A percentile compares a stretch with the other conserved stretches of the same genome.
Evolutionary conservation across 768 basidiomycete genomes (phyloP).

Genomic region (Lentinula raphanica): DNA sequence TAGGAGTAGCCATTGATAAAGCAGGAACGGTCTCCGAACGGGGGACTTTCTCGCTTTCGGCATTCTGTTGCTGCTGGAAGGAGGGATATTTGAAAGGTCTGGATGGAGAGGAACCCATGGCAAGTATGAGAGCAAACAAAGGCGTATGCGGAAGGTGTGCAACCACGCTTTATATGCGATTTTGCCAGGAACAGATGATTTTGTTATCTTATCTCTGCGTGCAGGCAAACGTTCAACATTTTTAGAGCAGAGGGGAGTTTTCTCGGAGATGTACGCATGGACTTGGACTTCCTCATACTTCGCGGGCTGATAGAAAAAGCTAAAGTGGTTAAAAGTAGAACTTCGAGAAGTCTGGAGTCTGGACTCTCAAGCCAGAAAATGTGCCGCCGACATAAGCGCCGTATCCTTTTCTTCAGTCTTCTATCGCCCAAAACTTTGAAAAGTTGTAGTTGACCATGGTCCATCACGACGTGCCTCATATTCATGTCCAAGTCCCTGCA

Average conservation of each 20-base stretch:
- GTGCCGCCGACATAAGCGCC: background rate
- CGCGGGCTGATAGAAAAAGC: no score
- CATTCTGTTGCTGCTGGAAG: background rate
- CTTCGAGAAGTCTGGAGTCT: no score
- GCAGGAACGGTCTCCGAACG: slow-evolving; percentile 19
- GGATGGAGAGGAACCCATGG: slow-evolving; percentile 4
- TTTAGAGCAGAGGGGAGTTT: background rate
- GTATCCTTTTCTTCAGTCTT: background rate
- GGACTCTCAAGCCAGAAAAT: background rate
- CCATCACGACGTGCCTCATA: slow-evolving; percentile 7
- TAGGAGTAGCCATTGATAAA: slow-evolving; percentile 29
- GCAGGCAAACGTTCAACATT: background rate
- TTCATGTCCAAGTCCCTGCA: background rate
- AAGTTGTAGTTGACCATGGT: no score
- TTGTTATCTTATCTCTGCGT: background rate
- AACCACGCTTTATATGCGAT: background rate
- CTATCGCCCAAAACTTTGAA: slow-evolving; percentile 5
- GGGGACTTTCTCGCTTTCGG: background rate
- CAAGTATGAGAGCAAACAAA: background rate
- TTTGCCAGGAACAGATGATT: background rate
- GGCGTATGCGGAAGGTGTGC: background rate
- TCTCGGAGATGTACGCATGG: background rate
- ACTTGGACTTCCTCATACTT: no score
- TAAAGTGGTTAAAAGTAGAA: no score
- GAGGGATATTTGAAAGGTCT: background rate